A percentile compares a stretch with the other conserved stretches of the same genome.
Conservation (phyloP, 2,329 filamentous ascomycete species). For the Seiridium cupressi region DNA sequence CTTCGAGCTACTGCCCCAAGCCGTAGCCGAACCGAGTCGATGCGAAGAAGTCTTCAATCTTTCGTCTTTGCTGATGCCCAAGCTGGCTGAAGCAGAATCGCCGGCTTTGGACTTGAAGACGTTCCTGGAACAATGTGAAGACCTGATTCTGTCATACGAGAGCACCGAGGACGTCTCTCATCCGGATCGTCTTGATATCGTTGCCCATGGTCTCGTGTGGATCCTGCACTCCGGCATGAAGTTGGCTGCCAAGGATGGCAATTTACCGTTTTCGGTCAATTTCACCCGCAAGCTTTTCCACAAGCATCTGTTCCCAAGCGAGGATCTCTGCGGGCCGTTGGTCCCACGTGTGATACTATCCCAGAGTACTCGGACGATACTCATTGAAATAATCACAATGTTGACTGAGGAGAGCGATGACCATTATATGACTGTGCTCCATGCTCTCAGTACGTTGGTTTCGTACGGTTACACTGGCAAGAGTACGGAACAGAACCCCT, state of each 20-base stretch:
- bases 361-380: slow-evolving; percentile 50
- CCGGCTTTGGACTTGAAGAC: slow-evolving; percentile 17
- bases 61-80: slow-evolving; percentile 22
- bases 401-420: slow-evolving; percentile 50
- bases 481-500: slow-evolving; percentile 45
- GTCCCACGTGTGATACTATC: slow-evolving; percentile 48
- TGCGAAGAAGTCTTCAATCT: slow-evolving; percentile 41
- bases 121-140: slow-evolving; percentile 21
- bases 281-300: slow-evolving; percentile 54
- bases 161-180: slow-evolving; percentile 34
- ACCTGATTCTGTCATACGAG: slow-evolving; percentile 22
- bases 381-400: slow-evolving; percentile 59
- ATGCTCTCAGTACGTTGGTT: slow-evolving; percentile 47
- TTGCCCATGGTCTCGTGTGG: slow-evolving; percentile 33
- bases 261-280: slow-evolving; percentile 14
- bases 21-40: slow-evolving; percentile 26
- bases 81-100: slow-evolving; percentile 23
- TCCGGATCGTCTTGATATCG: slow-evolving; percentile 32
- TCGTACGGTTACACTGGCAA: slow-evolving; percentile 36
- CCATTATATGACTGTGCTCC: slow-evolving; percentile 52
- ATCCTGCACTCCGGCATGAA: slow-evolving; percentile 29
- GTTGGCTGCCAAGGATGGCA: slow-evolving; percentile 21
- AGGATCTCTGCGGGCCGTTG: slow-evolving; percentile 25
- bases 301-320: slow-evolving; percentile 64
- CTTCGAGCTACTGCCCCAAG: slow-evolving; percentile 33